phyloP scores from a whole-genome alignment of 495 filamentous ascomycete species.

The Aspergillus nanangensis region DNA sequence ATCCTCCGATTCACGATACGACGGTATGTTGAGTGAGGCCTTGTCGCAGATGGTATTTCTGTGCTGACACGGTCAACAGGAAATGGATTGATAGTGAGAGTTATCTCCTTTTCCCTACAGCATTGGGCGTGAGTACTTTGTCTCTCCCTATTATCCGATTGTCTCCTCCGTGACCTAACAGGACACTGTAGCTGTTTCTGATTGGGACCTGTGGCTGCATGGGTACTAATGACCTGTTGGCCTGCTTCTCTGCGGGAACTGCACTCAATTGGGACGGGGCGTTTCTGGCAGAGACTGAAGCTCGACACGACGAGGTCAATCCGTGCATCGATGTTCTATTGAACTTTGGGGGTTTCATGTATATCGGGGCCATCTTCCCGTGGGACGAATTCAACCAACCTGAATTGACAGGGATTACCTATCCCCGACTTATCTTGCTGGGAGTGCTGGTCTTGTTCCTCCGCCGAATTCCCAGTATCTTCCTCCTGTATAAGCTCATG shows the following conservation, averaged over 20 bases:
- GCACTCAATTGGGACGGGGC: conserved; percentile 9
- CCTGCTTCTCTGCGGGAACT: conserved; percentile 3
- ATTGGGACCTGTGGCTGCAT: conserved; percentile 5
- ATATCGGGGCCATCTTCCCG: conserved; percentile 6
- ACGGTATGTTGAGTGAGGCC: background rate
- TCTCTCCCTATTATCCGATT: too few relatives aligned
- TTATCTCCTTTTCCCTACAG: conserved; percentile 5
- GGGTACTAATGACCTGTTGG: conserved; percentile 6
- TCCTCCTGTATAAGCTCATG: conserved; percentile 7
- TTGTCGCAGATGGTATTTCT: too few relatives aligned
- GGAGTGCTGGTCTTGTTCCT: conserved; percentile 5
- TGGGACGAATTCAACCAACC: conserved; percentile 8
- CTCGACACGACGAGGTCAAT: conserved; percentile 10
- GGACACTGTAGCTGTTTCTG: background rate
- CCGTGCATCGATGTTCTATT: conserved; percentile 6
- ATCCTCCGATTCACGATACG: background rate
- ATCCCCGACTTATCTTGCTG: conserved; percentile 1
- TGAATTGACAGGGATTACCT: conserved; percentile 4
- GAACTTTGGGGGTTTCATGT: conserved; percentile 9
- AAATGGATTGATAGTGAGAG: conserved; percentile 7
- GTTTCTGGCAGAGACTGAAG: conserved; percentile 6
- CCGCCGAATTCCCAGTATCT: conserved; percentile 4
- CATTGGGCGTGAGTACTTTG: conserved; percentile 1
- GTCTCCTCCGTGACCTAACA: background rate
- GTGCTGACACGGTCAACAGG: background rate